Conservation (phyloP, 202 grass and related monocot species). For the Zoysia matrella region DNA sequence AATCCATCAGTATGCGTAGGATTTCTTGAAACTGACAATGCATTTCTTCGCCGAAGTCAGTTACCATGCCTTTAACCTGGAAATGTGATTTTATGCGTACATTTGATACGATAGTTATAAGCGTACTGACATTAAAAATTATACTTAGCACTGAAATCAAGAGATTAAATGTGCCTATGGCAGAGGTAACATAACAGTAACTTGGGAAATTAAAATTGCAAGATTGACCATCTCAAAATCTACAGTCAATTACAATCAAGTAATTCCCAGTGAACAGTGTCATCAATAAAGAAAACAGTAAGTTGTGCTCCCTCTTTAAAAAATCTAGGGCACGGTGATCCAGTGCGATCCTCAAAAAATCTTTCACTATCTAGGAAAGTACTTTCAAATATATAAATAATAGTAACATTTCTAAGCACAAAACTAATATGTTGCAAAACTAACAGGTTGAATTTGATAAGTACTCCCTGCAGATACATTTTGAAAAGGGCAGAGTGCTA, state of each 20-base stretch:
- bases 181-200: background rate
- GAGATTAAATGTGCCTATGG: conserved; percentile 14
- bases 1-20: too few relatives aligned
- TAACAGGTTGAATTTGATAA: background rate
- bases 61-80: too few relatives aligned
- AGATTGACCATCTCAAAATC: background rate
- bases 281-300: conserved; percentile 5
- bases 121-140: background rate
- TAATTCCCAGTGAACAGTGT: background rate
- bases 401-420: background rate
- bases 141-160: conserved; percentile 19
- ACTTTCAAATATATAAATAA: background rate
- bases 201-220: conserved; percentile 2
- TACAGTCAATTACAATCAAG: conserved; percentile 3
- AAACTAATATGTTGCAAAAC: background rate
- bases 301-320: background rate
- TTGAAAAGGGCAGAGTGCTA: too few relatives aligned
- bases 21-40: too few relatives aligned
- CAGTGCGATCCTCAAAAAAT: background rate
- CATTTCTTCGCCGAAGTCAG: too few relatives aligned
- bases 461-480: background rate
- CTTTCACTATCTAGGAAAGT: background rate
- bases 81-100: conserved; percentile 47
- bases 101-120: conserved; percentile 31
- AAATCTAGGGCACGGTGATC: background rate